Conservation (phyloP, 345 rosid species). For the Eutrema heterophyllum region DNA sequence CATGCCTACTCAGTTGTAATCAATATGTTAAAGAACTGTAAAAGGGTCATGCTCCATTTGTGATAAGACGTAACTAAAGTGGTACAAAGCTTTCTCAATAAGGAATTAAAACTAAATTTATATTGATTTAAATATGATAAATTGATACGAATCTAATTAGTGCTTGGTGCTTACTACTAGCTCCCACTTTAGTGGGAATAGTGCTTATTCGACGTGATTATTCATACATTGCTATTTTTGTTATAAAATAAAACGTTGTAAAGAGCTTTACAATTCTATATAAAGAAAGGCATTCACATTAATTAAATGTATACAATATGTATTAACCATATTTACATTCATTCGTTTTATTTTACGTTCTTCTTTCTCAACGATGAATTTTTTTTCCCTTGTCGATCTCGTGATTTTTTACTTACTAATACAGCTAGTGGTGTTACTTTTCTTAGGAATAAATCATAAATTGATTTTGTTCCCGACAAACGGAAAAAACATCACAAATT, state of each 20-base stretch:
- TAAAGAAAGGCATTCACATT: conserved; percentile 13
- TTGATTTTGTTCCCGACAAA: too few relatives aligned
- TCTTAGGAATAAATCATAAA: too few relatives aligned
- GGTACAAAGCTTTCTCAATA: conserved; percentile 19
- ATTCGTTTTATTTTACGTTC: background rate
- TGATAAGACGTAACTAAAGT: conserved; percentile 17
- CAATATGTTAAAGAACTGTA: background rate
- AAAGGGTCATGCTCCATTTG: background rate
- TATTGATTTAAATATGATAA: background rate
- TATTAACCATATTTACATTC: background rate
- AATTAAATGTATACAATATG: background rate
- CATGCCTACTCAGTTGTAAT: too few relatives aligned
- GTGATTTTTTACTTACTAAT: background rate
- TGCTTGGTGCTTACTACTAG: conserved; percentile 28
- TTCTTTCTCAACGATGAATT: background rate
- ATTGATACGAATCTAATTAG: conserved; percentile 7
- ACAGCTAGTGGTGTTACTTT: too few relatives aligned
- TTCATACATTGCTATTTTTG: conserved; percentile 10
- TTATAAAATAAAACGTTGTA: background rate
- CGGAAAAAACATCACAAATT: too few relatives aligned
- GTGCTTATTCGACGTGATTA: conserved; percentile 27
- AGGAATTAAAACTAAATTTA: background rate
- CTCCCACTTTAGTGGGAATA: conserved; percentile 32
- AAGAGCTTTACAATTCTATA: conserved; percentile 17
- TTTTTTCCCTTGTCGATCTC: background rate